Conservation (phyloP, 139 green algal species). For the Closterium sp. region DNA sequence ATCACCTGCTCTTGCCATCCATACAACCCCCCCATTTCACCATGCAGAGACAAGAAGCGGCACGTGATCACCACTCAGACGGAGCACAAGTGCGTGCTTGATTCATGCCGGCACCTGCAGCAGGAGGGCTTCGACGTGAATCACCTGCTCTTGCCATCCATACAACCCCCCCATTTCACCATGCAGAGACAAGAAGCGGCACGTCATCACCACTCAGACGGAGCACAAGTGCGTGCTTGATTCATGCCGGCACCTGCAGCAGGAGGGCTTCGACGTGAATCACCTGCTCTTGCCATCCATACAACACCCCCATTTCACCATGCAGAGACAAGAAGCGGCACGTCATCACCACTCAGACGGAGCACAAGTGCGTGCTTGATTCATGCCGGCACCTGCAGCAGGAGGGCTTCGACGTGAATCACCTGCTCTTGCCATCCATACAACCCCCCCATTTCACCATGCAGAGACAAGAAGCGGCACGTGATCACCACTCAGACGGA, state of each 20-base stretch:
- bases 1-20: conserved; percentile 71
- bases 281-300: no score
- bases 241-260: conserved; percentile 84
- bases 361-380: conserved; percentile 99
- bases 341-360: conserved; percentile 94
- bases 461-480: conserved; percentile 89
- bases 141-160: no score
- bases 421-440: no score
- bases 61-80: conserved; percentile 97
- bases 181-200: conserved; percentile 87
- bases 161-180: no score
- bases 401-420: conserved; percentile 77
- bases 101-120: conserved; percentile 87
- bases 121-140: conserved; percentile 77
- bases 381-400: conserved; percentile 86
- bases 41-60: conserved; percentile 86
- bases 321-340: conserved; percentile 90
- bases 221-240: conserved; percentile 99
- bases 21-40: no score
- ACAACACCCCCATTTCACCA: no score
- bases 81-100: conserved; percentile 98
- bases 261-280: conserved; percentile 75
- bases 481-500: conserved; percentile 96
- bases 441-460: no score
- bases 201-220: conserved; percentile 95